phyloP scores from a whole-genome alignment of 2,329 filamentous ascomycete genomes.

The Albifimbria verrucaria region DNA sequence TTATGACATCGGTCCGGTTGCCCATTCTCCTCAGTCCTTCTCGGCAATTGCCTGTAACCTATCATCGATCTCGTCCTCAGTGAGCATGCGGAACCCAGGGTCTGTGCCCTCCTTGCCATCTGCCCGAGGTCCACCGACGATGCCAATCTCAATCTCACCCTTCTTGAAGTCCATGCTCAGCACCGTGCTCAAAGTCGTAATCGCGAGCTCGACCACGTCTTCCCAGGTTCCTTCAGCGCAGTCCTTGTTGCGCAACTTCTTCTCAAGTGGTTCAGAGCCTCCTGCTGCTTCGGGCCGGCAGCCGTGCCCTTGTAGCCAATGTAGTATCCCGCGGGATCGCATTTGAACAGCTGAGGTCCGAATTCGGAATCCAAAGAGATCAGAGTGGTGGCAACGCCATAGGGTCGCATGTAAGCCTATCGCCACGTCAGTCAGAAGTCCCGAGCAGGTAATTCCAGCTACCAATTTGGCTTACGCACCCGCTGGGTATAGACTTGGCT shows the following conservation, averaged over 20 bases:
- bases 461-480: constrained; percentile 64
- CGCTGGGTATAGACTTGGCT: constrained; percentile 98
- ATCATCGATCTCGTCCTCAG: constrained; percentile 97
- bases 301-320: constrained; percentile 98
- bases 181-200: constrained; percentile 91
- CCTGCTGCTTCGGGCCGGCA: constrained; percentile 96
- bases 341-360: constrained; percentile 96
- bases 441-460: constrained; percentile 11
- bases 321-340: constrained; percentile 96
- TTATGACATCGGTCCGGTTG: constrained; percentile 1
- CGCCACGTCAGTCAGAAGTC: constrained; percentile 20
- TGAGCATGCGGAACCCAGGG: constrained; percentile 79
- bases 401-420: constrained; percentile 92
- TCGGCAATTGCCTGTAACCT: constrained; percentile 96
- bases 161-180: constrained; percentile 99
- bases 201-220: constrained; percentile 95
- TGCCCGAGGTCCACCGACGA: constrained; percentile 81
- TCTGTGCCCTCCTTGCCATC: constrained; percentile 83
- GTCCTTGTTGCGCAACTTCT: constrained; percentile 99
- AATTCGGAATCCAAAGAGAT: constrained; percentile 91
- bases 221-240: constrained; percentile 89
- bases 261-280: constrained; percentile 98
- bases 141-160: constrained; percentile 95
- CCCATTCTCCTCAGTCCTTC: constrained; percentile 70
- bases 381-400: constrained; percentile 92